Base-by-base conservation (phyloP, 495 filamentous ascomycete species). In the Hypoxylon rickii region DNA sequence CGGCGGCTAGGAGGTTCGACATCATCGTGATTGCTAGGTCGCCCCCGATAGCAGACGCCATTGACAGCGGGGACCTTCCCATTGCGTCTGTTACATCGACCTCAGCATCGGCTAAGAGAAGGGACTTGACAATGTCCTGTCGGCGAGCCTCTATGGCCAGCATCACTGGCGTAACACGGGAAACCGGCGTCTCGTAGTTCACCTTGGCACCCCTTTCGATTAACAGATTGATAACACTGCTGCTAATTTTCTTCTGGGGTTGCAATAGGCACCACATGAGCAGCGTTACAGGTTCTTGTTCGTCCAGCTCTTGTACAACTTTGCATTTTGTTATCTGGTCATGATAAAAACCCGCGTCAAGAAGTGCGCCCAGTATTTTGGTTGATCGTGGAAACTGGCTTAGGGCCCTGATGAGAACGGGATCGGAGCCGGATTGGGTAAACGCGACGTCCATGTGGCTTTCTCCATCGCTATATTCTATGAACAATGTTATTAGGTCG, bases 231-330 rank as follows among this genome's bases (percentile, higher is more conserved):
- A 80, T 75, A 36, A 76, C 51, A 7, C 51, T 44, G 42, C 69
- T 76, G 61, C 77, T 80, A 32, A 79, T 65, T 44, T 68, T 70
- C 61, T 80, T 80, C 48, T 80, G 75, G 3, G 77, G 76, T 42
- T 80, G 77, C 8, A 73, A 41, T 2, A 80, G 58, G 3, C 73
- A 62, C 77, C 77, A 80, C 43, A 78, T 72, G 13, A 80, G 59
- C 1, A 80, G 57, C 13, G 61, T 74, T 40, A 75, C 74, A 13
- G 67, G 42, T 38, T 80, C 77, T 0, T 65, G 60, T 34, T 77
- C 70, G 11, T 76, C 74, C 3, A 71, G 44, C 5, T 72, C 71
- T 0, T 67, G 64, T 55, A 68, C 63, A 3, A 77, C 68, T 12
- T 47, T 63, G 17, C 62, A 61, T 5, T 5, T 65, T 1, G 64